A percentile compares a stretch with the other conserved stretches of the same genome.
phyloP scores from a whole-genome alignment of 306 rosid genomes.

The Sicyos baderoa region DNA sequence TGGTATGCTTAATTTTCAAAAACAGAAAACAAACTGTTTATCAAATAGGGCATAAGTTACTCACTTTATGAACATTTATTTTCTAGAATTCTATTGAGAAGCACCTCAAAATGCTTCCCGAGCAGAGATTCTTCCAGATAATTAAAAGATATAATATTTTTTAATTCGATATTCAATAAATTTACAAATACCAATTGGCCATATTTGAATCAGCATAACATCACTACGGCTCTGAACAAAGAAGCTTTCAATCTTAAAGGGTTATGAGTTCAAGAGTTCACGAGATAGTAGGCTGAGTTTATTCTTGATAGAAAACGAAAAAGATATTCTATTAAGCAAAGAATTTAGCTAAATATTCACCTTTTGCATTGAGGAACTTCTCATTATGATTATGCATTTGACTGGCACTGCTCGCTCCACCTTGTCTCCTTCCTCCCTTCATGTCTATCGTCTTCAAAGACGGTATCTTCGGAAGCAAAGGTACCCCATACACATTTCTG shows the following conservation, averaged over 20 bases:
- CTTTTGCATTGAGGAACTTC: constrained; percentile 31
- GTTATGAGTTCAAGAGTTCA: background rate
- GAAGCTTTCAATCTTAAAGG: background rate
- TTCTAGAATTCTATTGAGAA: constrained; percentile 1
- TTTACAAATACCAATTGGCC: background rate
- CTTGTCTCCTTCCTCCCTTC: constrained; percentile 28
- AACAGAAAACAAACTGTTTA: too few species aligned
- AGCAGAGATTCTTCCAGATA: background rate
- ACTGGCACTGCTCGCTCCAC: constrained; percentile 31
- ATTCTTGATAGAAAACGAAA: background rate
- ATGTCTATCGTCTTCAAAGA: constrained; percentile 26
- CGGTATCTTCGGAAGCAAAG: constrained; percentile 33
- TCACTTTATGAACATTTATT: background rate
- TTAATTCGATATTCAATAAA: background rate
- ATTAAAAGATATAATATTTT: background rate
- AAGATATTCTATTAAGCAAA: background rate
- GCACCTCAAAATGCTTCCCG: constrained; percentile 10
- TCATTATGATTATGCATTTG: constrained; percentile 19
- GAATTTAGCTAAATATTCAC: background rate
- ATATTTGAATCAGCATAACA: background rate
- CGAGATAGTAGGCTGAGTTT: background rate
- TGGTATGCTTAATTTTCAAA: too few species aligned
- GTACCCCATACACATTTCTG: constrained; percentile 34
- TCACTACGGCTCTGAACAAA: background rate
- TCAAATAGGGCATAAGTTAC: too few species aligned